Conservation (phyloP, 805 yeast species). For the Yamadazyma laniorum region DNA sequence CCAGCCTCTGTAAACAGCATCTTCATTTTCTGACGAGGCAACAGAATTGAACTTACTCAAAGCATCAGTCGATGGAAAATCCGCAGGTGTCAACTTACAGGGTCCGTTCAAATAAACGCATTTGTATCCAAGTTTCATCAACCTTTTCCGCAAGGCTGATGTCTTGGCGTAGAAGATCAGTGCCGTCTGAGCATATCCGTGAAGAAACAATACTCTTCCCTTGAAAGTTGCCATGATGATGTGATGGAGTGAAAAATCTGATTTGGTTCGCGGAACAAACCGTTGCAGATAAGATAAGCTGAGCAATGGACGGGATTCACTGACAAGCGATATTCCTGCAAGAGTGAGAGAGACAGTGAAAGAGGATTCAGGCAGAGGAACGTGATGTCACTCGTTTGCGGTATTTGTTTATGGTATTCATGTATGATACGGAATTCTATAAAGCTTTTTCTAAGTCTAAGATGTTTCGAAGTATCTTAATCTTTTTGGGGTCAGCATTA, state of each 20-base stretch:
- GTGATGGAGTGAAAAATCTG: too few species aligned
- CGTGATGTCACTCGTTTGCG: too few species aligned
- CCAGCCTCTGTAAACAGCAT: constrained; percentile 63
- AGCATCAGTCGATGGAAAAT: constrained; percentile 68
- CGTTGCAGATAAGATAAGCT: too few species aligned
- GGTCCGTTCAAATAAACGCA: constrained; percentile 83
- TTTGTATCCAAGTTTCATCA: constrained; percentile 64
- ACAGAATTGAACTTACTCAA: constrained; percentile 48
- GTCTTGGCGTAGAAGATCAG: constrained; percentile 83
- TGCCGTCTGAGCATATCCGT: constrained; percentile 88
- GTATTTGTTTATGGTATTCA: too few species aligned
- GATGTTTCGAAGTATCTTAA: constrained; percentile 31
- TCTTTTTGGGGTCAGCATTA: constrained; percentile 26
- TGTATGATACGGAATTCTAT: too few species aligned
- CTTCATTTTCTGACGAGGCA: constrained; percentile 30
- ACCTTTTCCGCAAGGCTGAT: constrained; percentile 78
- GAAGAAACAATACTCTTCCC: constrained; percentile 75
- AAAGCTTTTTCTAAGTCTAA: constrained; percentile 23
- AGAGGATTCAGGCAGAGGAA: too few species aligned
- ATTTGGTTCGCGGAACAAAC: too few species aligned
- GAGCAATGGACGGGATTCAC: too few species aligned
- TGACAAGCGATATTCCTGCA: too few species aligned
- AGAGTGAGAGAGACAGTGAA: too few species aligned
- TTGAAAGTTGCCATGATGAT: constrained; percentile 14
- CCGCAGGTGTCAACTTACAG: constrained; percentile 57